Evolutionary conservation across 2,329 filamentous ascomycete species (phyloP), one percentile per base, ranked within the genome.

Genomic region (Colletotrichum karsti): DNA sequence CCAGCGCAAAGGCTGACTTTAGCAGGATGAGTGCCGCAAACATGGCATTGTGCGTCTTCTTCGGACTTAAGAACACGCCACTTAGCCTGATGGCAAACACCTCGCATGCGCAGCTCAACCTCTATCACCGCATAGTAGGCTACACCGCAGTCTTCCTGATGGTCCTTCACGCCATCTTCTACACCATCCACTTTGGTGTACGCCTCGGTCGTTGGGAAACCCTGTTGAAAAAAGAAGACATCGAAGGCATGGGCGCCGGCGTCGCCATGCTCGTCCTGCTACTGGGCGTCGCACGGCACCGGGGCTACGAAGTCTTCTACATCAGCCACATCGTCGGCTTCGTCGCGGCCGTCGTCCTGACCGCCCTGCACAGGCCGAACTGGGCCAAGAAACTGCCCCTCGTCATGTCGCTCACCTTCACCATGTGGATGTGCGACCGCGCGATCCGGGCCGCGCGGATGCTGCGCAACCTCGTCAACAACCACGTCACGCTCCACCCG

Each of bases 61-160:
- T 85, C 5, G 84, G 80, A 1, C 73, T 86, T 67, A 84, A 83
- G 62, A 86, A 86, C 63, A 86, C 83, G 0, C 84, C 84, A 0
- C 71, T 87, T 6, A 79, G 79, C 3, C 75, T 33, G 4, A 80
- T 44, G 80, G 80, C 2, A 5, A n/a, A 18, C 76, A 78, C 6
- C 54, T 82, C 83, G 3, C 83, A 87, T 64, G 83, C 83, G 54
- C 76, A 80, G 22, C 77, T 87, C 7, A 85, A 86, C 42, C 73
- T 79, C 2, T 76, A 87, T 3, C 85, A 87, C 69, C 80, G 81
- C 41, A 72, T 82, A 4, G 79, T 78, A 2, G 84, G 84, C 7
- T 85, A 85, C 48, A 77, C 78, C 1, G 80, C 81, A 1, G 72
- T 83, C 2, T 26, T 78, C 0, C 77, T 76, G 7, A 70, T 78